Evolutionary conservation across 306 rosid genomes (phyloP).

Genomic region (Benincasa hispida): DNA sequence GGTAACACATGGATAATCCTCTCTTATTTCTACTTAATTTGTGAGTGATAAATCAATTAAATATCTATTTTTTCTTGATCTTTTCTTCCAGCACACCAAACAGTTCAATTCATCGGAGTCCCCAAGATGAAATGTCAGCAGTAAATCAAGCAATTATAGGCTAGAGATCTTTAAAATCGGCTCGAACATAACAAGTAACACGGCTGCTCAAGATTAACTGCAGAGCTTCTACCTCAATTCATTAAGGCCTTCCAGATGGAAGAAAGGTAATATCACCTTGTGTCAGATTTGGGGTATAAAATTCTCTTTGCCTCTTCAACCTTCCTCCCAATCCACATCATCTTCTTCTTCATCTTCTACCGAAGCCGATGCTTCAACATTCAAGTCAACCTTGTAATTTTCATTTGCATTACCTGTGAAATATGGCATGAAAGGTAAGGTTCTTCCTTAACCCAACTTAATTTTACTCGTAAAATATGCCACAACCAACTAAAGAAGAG

Average conservation of each 20-base stretch:
- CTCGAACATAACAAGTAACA: background rate
- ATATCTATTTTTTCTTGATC: background rate
- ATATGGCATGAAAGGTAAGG: background rate
- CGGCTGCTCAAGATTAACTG: background rate
- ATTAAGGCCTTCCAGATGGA: constrained; percentile 2
- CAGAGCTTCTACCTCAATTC: constrained; percentile 2
- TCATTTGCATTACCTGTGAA: constrained; percentile 45
- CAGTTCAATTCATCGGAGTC: background rate
- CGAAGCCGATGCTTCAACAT: constrained; percentile 53
- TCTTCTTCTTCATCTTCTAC: constrained; percentile 50
- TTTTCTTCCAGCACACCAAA: background rate
- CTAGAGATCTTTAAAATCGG: background rate
- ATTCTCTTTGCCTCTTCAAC: constrained; percentile 23
- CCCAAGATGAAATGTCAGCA: constrained; percentile 9
- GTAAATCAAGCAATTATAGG: background rate
- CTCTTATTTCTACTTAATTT: background rate
- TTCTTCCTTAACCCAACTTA: background rate
- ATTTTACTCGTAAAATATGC: background rate
- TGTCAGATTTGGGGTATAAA: background rate
- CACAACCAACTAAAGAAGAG: background rate
- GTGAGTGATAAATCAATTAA: background rate
- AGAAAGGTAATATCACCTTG: background rate
- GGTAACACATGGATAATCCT: background rate
- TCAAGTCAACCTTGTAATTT: constrained; percentile 74
- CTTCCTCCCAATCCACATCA: constrained; percentile 90